Base-by-base conservation (phyloP, 495 filamentous ascomycete genomes). In the Penicillium waksmanii region DNA sequence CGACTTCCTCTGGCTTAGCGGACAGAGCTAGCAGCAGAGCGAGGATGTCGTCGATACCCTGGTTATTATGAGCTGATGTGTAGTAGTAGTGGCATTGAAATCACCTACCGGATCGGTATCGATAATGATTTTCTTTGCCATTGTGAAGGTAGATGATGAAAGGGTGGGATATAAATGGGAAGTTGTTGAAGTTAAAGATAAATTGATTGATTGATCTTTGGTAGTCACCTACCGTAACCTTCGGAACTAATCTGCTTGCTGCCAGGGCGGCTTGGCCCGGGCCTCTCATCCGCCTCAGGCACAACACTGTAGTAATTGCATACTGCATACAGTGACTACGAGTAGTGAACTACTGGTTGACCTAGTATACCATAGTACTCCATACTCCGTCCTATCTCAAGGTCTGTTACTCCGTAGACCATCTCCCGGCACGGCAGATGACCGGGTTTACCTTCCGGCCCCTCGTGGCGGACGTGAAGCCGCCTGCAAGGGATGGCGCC, bases 31-130 rank as follows among this genome's bases (percentile, higher is more conserved):
- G 84, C 50, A 98, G 78, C 63, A 91, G 73, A 8, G 92, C 96
- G 40, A 97, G 80, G 51, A 96, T 82, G 80, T 99, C 95, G 74
- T 99, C 95, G 65, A 93, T 89, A 49, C 95, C 95, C 91, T 87
- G 31, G 12, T 38, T 6, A 31, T 31, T 31, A 5, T 31, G 27
- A 31, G 27, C 8, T 4, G 1, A 31, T 0, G 27, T 31, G 27
- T 31, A 31, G 1, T 6, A 31, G 2, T 0, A 8, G 27, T 7
- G 27, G 6, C 6, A 31, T 31, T 31, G 8, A 4, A 31, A 34
- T 12, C 0, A 64, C 76, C 19, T 73, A 84, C 91, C 44, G 93
- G 93, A 69, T 97, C 93, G 23, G 93, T 97, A 66, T 98, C 94
- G 53, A 98, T 93, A 61, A 98, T 97, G 56, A 98, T 87, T 59